These are phyloP conservation scores for Fusarium luffae DNA, from an alignment of 2,329 filamentous ascomycete genomes.

Conservation along the genomic window DNA sequence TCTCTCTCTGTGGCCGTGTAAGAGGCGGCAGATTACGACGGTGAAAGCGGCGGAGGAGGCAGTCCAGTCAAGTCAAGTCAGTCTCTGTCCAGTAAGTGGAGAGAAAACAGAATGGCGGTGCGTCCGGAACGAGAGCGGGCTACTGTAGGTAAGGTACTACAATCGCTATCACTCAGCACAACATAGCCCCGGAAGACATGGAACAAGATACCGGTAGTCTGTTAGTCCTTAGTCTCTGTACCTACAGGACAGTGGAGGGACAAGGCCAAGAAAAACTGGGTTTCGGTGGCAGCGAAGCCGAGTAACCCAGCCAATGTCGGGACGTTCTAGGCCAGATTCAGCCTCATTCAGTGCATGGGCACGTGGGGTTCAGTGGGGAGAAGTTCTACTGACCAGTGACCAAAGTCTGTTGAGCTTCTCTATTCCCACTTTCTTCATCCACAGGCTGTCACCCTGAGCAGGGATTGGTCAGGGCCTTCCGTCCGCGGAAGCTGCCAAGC, in stretches of 20 bases:
- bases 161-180: constrained; percentile 26
- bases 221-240: background rate
- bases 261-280: constrained; percentile 30
- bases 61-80: constrained; percentile 18
- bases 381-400: background rate
- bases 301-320: constrained; percentile 36
- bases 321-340: constrained; percentile 46
- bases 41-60: constrained; percentile 42
- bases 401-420: constrained; percentile 15
- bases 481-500: constrained; percentile 27
- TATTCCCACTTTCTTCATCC: constrained; percentile 22
- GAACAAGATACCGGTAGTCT: constrained; percentile 7
- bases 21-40: constrained; percentile 47
- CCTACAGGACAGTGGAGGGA: constrained; percentile 3
- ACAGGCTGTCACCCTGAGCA: constrained; percentile 15
- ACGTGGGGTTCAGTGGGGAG: constrained; percentile 44
- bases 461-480: constrained; percentile 33
- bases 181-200: constrained; percentile 9
- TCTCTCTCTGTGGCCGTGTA: constrained; percentile 32
- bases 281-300: constrained; percentile 30
- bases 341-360: constrained; percentile 44
- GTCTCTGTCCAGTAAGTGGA: constrained; percentile 25
- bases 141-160: background rate
- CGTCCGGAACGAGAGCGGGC: constrained; percentile 19
- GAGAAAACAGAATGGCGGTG: constrained; percentile 36